A percentile compares a stretch with the other conserved stretches of the same genome.
phyloP scores from a whole-genome alignment of 2,329 filamentous ascomycete genomes.

The Tolypocladium ovalisporum region DNA sequence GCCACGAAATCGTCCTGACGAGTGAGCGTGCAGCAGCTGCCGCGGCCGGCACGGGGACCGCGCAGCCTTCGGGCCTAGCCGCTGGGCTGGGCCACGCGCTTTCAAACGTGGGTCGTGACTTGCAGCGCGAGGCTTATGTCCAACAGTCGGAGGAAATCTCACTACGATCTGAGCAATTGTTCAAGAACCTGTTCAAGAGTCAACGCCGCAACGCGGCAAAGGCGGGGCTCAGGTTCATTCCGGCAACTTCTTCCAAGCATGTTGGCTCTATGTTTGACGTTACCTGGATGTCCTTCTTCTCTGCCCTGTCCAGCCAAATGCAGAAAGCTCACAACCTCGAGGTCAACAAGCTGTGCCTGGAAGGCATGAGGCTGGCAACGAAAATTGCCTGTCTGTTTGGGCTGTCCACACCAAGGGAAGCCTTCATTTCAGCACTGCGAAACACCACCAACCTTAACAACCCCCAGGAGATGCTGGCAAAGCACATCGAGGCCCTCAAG shows the following conservation, averaged over 20 bases:
- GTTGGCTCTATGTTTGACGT: slow-evolving; percentile 98
- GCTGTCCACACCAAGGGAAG: slow-evolving; percentile 82
- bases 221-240: slow-evolving; percentile 66
- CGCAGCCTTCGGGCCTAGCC: slow-evolving; percentile 59
- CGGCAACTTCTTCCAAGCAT: slow-evolving; percentile 86
- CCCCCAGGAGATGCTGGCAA: slow-evolving; percentile 85
- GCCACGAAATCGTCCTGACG: slow-evolving; percentile 87
- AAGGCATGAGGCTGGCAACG: slow-evolving; percentile 90
- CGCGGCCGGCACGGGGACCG: slow-evolving; percentile 53
- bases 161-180: slow-evolving; percentile 65
- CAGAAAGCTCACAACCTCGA: slow-evolving; percentile 91
- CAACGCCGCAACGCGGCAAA: slow-evolving; percentile 73
- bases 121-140: slow-evolving; percentile 85
- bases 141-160: slow-evolving; percentile 93
- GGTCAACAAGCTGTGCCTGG: slow-evolving; percentile 83
- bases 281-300: slow-evolving; percentile 98
- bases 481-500: slow-evolving; percentile 92
- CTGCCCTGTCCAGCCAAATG: slow-evolving; percentile 82
- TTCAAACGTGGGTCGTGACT: slow-evolving; percentile 80
- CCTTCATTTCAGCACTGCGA: slow-evolving; percentile 85
- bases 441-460: slow-evolving; percentile 96
- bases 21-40: slow-evolving; percentile 87
- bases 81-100: slow-evolving; percentile 81
- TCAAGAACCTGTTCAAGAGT: slow-evolving; percentile 84
- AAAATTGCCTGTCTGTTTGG: slow-evolving; percentile 91